Base-by-base conservation (phyloP, 768 basidiomycete genomes). In the Phylloporus sp. region DNA sequence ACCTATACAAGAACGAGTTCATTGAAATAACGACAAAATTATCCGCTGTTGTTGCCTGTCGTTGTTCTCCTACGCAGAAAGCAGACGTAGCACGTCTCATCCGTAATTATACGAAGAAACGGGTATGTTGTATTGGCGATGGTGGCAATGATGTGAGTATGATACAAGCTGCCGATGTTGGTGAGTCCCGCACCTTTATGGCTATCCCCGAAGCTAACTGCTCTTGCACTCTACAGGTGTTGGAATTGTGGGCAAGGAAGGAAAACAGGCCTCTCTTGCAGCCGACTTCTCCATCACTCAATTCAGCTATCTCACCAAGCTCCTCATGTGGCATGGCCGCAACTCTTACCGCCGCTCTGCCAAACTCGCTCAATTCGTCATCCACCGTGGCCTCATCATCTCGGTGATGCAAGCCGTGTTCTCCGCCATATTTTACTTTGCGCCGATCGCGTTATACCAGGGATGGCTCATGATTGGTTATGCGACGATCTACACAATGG, bases 111-210 rank as follows among this genome's bases (percentile, higher is more conserved):
- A 97, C 95, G 3, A 88, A 84, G 72, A 98, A 97, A 69, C 84
- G 95, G 0, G 95, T 99, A 0, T 98, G 95, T 68, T 98, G 97
- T 65, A 98, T 98, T 52, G 97, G 97, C 2, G 97, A 99, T 72
- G 97, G 97, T 29, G 97, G 97, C 5, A 99, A 99, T 68, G 97
- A 99, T 66, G 97, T 99, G 56, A 93, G 91, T 68, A 99, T 99
- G 97, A 99, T 99, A 55, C 97, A 98, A 64, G 97, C 97, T 2
- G 97, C 97, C 3, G 93, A 98, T 62, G 94, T 99, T 52, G 95
- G 94, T 93, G 43, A 66, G 92, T 83, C 27, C 15, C 49, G 36
- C 16, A 9, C 16, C 18, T 27, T 3, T 20, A 42, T 15, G 5
- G n/a, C n/a, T n/a, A 31, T 13, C 32, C 23, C 12, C 9, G 36